Evolutionary conservation across 345 rosid genomes (phyloP).

Genomic region (Eucalyptus paniculata): DNA sequence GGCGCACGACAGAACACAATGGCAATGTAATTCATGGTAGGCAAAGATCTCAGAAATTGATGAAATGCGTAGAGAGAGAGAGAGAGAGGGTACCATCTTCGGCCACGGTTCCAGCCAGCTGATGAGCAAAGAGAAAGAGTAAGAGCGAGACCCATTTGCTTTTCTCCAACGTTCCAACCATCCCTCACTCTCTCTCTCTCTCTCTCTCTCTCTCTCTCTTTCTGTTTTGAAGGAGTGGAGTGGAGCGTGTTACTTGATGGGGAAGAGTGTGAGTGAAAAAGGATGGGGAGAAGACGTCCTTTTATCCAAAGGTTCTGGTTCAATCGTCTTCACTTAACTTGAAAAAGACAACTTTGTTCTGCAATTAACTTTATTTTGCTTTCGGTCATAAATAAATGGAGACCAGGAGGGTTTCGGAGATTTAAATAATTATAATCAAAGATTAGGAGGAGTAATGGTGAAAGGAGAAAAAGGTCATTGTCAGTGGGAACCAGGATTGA

Average conservation of each 20-base stretch:
- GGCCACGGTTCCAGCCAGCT: constrained; percentile 17
- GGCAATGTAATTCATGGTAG: neutral
- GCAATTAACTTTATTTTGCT: neutral
- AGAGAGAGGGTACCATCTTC: constrained; percentile 54
- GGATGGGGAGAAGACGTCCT: constrained; percentile 14
- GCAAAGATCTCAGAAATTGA: constrained; percentile 11
- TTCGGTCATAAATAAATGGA: neutral
- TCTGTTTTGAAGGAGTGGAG: neutral
- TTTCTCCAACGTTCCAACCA: constrained; percentile 15
- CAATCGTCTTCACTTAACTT: neutral
- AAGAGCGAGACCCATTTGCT: constrained; percentile 26
- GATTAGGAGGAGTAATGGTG: neutral
- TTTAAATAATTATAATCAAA: neutral
- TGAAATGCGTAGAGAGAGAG: neutral
- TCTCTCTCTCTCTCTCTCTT: neutral
- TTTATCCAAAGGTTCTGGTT: constrained; percentile 35
- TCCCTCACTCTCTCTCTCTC: constrained; percentile 4
- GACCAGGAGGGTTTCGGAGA: neutral
- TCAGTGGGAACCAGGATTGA: neutral
- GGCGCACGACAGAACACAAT: neutral
- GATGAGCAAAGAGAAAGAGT: constrained; percentile 22
- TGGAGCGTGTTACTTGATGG: neutral
- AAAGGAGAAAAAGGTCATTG: neutral
- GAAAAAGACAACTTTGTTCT: neutral
- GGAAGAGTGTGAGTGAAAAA: neutral